Conservation (phyloP, 805 yeast species). For the Wickerhamomyces tratensis region DNA sequence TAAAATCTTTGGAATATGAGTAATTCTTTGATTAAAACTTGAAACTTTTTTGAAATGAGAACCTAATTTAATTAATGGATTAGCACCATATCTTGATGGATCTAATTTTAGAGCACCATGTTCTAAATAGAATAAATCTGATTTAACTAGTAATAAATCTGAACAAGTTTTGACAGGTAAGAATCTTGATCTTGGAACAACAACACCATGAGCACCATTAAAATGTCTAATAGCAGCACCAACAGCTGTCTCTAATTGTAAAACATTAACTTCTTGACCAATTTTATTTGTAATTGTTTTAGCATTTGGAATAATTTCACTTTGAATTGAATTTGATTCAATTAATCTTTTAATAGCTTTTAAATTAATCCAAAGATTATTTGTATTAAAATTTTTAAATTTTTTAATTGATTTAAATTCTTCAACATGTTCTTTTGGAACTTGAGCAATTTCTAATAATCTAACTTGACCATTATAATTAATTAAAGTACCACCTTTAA, state of each 20-base stretch:
- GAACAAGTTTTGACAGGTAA: constrained; percentile 97
- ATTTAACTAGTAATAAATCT: constrained; percentile 87
- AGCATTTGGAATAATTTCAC: constrained; percentile 93
- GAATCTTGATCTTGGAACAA: constrained; percentile 96
- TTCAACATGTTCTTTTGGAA: constrained; percentile 96
- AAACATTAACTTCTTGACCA: constrained; percentile 77
- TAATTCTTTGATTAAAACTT: constrained; percentile 80
- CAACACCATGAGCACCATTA: constrained; percentile 92
- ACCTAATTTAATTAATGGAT: constrained; percentile 93
- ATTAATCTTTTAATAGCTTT: constrained; percentile 90
- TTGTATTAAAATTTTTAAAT: constrained; percentile 96
- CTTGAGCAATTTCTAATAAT: constrained; percentile 94
- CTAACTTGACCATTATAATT: constrained; percentile 93
- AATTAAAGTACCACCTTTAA: constrained; percentile 97
- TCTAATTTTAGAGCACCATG: constrained; percentile 87
- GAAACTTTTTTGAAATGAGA: constrained; percentile 94
- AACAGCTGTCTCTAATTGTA: constrained; percentile 97
- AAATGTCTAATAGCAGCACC: constrained; percentile 99
- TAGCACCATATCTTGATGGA: constrained; percentile 78
- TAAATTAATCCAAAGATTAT: constrained; percentile 94
- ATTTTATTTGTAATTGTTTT: constrained; percentile 60
- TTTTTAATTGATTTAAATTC: constrained; percentile 97
- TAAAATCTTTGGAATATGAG: constrained; percentile 92
- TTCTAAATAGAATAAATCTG: constrained; percentile 83
- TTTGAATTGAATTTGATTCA: constrained; percentile 68